phyloP scores from a whole-genome alignment of 176 grass and related monocot species.

The Triticum aestivum region IWGSC_CS_RefSeq_v2.1 NC_057813.1:44509297-44509796 shows the following conservation, averaged over 20 bases:
- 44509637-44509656: not conserved
- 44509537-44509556: constrained; percentile 95
- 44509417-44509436: not conserved
- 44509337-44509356: not conserved
- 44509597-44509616: constrained; percentile 51
- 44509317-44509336: not conserved
- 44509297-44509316: not conserved
- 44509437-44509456: not conserved
- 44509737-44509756: not conserved
- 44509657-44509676: constrained; percentile 45
- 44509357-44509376: constrained; percentile 71
- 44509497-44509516: constrained; percentile 87
- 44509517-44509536: constrained; percentile 84
- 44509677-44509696: constrained; percentile 18
- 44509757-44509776: no score
- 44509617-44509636: constrained; percentile 42
- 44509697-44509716: not conserved
- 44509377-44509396: constrained; percentile 74
- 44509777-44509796: no score
- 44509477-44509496: not conserved
- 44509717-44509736: not conserved
- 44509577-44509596: constrained; percentile 81
- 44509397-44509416: constrained; percentile 62
- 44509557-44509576: constrained; percentile 99
- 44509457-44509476: not conserved